Percentiles rank a stretch among this genome's conserved stretches.
These are phyloP conservation scores for Plantago elongata DNA, from an alignment of 257 asterid species.

Conservation along the genomic window DNA sequence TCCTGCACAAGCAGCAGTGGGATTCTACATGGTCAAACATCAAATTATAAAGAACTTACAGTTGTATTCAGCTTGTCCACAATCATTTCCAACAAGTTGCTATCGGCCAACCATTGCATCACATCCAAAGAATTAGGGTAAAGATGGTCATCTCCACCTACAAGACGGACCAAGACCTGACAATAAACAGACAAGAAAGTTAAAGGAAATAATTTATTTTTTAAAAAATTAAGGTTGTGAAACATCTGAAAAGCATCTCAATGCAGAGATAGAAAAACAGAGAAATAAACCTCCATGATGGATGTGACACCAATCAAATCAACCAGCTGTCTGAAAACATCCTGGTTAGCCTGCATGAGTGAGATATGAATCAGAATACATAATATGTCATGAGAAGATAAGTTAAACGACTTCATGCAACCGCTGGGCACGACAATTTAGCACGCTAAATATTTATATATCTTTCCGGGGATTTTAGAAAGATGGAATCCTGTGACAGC, in stretches of 20 bases:
- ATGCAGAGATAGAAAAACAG: not conserved
- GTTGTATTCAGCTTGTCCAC: constrained; percentile 76
- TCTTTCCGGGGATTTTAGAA: constrained; percentile 1
- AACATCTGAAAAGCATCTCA: not conserved
- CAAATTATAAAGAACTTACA: constrained; percentile 39
- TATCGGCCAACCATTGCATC: constrained; percentile 95
- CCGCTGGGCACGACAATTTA: not conserved
- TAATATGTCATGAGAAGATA: not conserved
- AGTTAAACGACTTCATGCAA: constrained; percentile 10
- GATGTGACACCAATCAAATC: constrained; percentile 98
- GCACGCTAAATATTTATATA: not conserved
- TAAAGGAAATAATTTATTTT: not conserved
- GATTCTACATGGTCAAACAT: constrained; percentile 9
- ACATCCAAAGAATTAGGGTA: constrained; percentile 79
- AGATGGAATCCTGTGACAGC: not conserved
- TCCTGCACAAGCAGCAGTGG: constrained; percentile 3
- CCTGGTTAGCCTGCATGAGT: constrained; percentile 70
- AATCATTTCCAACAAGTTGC: constrained; percentile 91
- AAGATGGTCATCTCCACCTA: constrained; percentile 83
- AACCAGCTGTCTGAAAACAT: constrained; percentile 79
- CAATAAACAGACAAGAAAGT: constrained; percentile 24
- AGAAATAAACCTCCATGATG: constrained; percentile 83
- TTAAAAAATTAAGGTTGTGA: no score
- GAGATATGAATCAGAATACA: constrained; percentile 10
- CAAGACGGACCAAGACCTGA: constrained; percentile 94